Evolutionary conservation across 2,329 filamentous ascomycete species (phyloP).

Genomic region (Fulvia fulva): DNA sequence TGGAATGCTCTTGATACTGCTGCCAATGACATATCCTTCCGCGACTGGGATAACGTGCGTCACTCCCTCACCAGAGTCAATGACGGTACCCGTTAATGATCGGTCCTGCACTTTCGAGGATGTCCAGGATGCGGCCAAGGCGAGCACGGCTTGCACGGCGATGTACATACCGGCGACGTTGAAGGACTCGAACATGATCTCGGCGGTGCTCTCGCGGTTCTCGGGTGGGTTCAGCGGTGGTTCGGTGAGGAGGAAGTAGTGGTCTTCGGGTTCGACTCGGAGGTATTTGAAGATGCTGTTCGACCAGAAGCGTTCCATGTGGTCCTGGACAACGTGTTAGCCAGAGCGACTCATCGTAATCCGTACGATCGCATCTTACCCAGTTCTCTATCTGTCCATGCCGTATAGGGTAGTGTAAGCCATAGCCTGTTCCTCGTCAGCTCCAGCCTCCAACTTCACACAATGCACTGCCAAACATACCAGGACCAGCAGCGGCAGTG

Average conservation of each 20-base stretch:
- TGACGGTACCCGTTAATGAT: slow-evolving; percentile 93
- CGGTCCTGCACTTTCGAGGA: slow-evolving; percentile 96
- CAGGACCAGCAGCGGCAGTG: slow-evolving; percentile 75
- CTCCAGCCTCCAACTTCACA: not conserved
- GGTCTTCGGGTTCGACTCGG: slow-evolving; percentile 95
- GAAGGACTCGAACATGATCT: slow-evolving; percentile 99
- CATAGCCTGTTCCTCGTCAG: slow-evolving; percentile 63
- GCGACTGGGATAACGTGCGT: slow-evolving; percentile 98
- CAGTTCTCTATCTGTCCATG: slow-evolving; percentile 99
- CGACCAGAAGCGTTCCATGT: slow-evolving; percentile 99
- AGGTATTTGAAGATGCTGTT: slow-evolving; percentile 99
- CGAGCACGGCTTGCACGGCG: slow-evolving; percentile 93
- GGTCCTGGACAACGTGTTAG: slow-evolving; percentile 59
- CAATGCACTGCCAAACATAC: slow-evolving; percentile 42
- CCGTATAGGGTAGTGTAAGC: slow-evolving; percentile 93
- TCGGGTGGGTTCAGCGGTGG: slow-evolving; percentile 98
- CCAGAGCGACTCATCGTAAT: not conserved
- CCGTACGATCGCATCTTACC: slow-evolving; percentile 50
- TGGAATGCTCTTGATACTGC: slow-evolving; percentile 97
- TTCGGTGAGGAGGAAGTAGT: slow-evolving; percentile 96
- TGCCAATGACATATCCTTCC: slow-evolving; percentile 97
- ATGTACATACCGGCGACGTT: slow-evolving; percentile 99
- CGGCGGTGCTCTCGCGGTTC: slow-evolving; percentile 97
- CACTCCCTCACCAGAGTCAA: slow-evolving; percentile 97
- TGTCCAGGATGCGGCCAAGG: slow-evolving; percentile 95